Evolutionary conservation across 768 basidiomycete species (phyloP).

Genomic region (Lactarius indigo): DNA sequence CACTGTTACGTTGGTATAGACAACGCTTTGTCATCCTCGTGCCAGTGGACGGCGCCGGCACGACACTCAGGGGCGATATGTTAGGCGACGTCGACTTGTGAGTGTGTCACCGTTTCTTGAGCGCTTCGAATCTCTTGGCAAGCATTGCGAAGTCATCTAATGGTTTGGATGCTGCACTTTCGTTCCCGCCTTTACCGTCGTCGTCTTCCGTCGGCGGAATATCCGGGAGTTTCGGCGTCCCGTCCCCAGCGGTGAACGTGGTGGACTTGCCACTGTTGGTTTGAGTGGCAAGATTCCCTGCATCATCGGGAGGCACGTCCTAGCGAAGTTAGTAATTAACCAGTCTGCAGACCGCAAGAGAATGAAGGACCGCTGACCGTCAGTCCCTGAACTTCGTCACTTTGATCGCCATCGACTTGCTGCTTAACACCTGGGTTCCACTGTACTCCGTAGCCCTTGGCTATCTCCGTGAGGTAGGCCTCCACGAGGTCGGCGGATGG

Average conservation of each 20-base stretch:
- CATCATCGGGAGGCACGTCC: constrained; percentile 1
- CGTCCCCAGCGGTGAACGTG: constrained; percentile 27
- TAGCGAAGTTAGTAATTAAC: not conserved
- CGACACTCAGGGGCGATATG: constrained; percentile 2
- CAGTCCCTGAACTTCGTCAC: constrained; percentile 30
- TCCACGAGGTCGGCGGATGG: constrained; percentile 78
- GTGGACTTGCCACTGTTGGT: not conserved
- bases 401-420: constrained; percentile 29
- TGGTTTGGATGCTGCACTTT: constrained; percentile 32
- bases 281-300: not conserved
- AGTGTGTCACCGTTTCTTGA: constrained; percentile 68
- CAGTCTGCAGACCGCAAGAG: not conserved
- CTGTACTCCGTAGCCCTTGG: constrained; percentile 75
- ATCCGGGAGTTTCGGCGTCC: constrained; percentile 45
- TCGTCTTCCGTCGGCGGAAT: constrained; percentile 50
- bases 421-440: constrained; percentile 48
- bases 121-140: constrained; percentile 74
- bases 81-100: not conserved
- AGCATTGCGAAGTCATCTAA: constrained; percentile 73
- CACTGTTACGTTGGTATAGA: not conserved
- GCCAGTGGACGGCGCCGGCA: not conserved
- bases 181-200: constrained; percentile 31
- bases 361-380: constrained; percentile 36
- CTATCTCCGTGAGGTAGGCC: constrained; percentile 85
- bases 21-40: not conserved